These are phyloP conservation scores for Lolium perenne DNA, from an alignment of 176 grass and related monocot species.

Conservation along the genomic window DNA sequence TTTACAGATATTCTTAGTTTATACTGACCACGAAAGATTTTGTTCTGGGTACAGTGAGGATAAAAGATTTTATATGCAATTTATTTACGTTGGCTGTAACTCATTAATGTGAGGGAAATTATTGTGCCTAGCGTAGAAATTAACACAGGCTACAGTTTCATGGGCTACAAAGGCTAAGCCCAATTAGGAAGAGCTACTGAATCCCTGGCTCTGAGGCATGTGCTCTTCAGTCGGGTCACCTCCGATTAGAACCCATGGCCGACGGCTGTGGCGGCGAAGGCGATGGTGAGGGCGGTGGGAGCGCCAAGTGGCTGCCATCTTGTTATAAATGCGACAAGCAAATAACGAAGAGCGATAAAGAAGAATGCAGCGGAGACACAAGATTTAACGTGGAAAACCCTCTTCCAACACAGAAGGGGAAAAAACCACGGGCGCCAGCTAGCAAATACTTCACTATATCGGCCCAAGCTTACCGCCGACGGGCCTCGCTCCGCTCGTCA, in stretches of 20 bases:
- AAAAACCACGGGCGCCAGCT: too few relatives aligned
- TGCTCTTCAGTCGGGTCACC: neutral
- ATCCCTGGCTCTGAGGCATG: neutral
- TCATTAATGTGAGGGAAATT: neutral
- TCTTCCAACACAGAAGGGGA: too few relatives aligned
- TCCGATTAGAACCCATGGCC: slow-evolving; percentile 35
- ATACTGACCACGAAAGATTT: neutral
- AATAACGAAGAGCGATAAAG: too few relatives aligned
- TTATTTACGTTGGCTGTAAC: neutral
- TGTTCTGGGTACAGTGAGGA: neutral
- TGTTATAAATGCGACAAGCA: too few relatives aligned
- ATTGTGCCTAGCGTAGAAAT: neutral
- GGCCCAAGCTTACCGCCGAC: too few relatives aligned
- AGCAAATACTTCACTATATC: too few relatives aligned
- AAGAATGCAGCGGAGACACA: too few relatives aligned
- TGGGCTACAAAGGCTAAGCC: neutral
- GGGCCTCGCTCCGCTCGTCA: too few relatives aligned
- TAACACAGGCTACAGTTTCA: neutral
- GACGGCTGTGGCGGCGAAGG: neutral
- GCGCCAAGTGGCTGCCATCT: slow-evolving; percentile 24
- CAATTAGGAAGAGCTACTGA: neutral
- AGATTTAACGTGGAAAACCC: too few relatives aligned
- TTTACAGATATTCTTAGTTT: neutral
- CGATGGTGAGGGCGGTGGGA: neutral
- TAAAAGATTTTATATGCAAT: neutral